Base-by-base conservation (phyloP, 257 asterid genomes). In the Rhazya stricta region DNA sequence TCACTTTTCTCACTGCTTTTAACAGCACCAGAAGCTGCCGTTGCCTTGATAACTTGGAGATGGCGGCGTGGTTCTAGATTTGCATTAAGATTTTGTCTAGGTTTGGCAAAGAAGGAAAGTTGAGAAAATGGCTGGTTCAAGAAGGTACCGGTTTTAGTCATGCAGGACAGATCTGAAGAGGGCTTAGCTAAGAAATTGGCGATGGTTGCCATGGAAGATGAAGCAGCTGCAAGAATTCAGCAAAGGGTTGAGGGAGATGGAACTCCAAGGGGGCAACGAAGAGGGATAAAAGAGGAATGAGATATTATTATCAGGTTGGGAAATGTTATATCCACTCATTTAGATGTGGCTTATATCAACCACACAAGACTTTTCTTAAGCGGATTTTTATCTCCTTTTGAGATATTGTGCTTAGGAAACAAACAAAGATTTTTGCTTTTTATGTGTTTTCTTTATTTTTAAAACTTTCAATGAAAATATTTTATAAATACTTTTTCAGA, bases 101-200 rank as follows among this genome's bases (percentile, higher is more conserved):
- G 78, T 69, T 80, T 82, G 8, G 83, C 3, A 71, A 72, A 25
- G 16, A 77, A 48, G 9, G 76, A 76, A 75, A 79, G 68, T 74
- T 65, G 76, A 43, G 82, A 12, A 65, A 79, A 67, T 19, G 43
- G 58, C n/a, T 62, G 78, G 57, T 74, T 78, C 77, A n/a, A 56
- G 50, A 78, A 66, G 15, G 87, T 88, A 41, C 61, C 58, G 41
- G 75, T 25, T 79, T 84, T 87, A 1, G 94, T 67, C 50, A 86
- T 58, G 76, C 91, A 74, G 30, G 84, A 65, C 48, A 93, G 87
- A 18, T 81, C 81, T 41, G 83, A 80, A 76, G 79, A 73, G n/a
- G 91, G 92, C 76, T 89, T 91, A 42, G 85, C 85, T 76, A 88
- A 13, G 84, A 88, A 89, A 61, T 84, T 86, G 32, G 96, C 74